These are phyloP conservation scores for Solanum medicagineum DNA, from an alignment of 257 asterid species.

Conservation along the genomic window DNA sequence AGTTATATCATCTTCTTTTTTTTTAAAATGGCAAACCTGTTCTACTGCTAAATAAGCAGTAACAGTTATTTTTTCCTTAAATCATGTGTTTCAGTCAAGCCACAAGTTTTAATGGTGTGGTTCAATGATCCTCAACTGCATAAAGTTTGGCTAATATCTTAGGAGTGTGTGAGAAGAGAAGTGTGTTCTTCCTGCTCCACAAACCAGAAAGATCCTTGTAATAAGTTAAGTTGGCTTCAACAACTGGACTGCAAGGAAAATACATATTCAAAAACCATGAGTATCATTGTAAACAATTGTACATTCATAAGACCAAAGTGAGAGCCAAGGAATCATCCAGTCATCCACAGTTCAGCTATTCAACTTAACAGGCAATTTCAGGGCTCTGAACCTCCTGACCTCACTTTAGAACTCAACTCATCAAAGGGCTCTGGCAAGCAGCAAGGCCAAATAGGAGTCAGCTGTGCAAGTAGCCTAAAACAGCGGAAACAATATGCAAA, in stretches of 20 bases:
- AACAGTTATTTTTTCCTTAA: too few relatives aligned
- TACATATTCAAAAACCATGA: not conserved
- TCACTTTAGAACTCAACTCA: not conserved
- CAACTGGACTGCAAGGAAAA: not conserved
- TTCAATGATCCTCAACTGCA: not conserved
- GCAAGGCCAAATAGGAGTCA: not conserved
- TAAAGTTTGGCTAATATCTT: not conserved
- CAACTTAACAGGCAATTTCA: not conserved
- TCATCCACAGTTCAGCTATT: not conserved
- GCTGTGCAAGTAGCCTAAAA: conserved; percentile 28
- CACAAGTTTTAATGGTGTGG: too few relatives aligned
- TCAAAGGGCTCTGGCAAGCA: not conserved
- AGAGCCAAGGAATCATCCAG: not conserved
- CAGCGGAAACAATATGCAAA: conserved; percentile 76
- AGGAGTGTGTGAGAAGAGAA: not conserved
- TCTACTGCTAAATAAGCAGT: not conserved
- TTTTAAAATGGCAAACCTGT: not conserved
- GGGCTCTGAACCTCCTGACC: not conserved
- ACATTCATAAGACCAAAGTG: not conserved
- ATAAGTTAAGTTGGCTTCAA: not conserved
- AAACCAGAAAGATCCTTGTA: not conserved
- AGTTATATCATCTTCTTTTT: not conserved
- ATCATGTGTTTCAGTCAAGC: too few relatives aligned
- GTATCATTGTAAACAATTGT: not conserved
- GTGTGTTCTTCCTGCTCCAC: not conserved